Percentiles rank a stretch among this genome's conserved stretches.
Evolutionary conservation across 345 rosid species (phyloP).

Genomic region (Alliaria petiolata): DNA sequence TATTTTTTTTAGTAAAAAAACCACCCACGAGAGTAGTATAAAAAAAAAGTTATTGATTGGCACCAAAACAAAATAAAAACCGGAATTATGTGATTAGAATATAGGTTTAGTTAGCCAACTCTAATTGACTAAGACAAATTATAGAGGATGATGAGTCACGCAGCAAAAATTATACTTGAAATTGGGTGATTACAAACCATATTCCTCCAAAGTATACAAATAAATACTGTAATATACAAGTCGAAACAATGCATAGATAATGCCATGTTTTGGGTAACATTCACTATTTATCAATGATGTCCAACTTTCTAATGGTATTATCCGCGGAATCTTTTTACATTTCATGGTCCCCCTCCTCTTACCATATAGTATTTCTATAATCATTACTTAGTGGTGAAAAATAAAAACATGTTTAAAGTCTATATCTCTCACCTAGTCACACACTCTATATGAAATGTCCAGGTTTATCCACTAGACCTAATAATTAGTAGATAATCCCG

Average conservation of each 20-base stretch:
- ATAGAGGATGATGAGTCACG: slow-evolving; percentile 29
- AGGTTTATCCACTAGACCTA: slow-evolving; percentile 16
- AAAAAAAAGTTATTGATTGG: not conserved
- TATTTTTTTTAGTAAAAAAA: no score
- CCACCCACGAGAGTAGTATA: no score
- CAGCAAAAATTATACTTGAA: not conserved
- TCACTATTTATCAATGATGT: slow-evolving; percentile 28
- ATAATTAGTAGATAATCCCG: not conserved
- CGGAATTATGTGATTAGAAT: not conserved
- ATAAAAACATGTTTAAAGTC: not conserved
- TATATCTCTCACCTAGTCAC: slow-evolving; percentile 3
- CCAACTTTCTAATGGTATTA: slow-evolving; percentile 32
- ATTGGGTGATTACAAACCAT: slow-evolving; percentile 22
- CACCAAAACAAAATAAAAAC: not conserved
- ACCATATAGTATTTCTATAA: not conserved
- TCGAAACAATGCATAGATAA: slow-evolving; percentile 22
- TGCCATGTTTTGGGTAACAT: slow-evolving; percentile 35
- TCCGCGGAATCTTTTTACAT: slow-evolving; percentile 14
- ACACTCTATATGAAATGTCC: slow-evolving; percentile 3
- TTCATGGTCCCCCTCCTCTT: no score
- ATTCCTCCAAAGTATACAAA: slow-evolving; percentile 1
- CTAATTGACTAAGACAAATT: slow-evolving; percentile 25
- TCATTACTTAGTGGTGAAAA: not conserved
- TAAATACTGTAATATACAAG: slow-evolving; percentile 14
- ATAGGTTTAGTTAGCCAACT: slow-evolving; percentile 37